Evolutionary conservation across 352 stramenopile genomes (phyloP), one percentile per base, ranked within the genome.

Genomic region (Thraustochytrium striatum): DNA sequence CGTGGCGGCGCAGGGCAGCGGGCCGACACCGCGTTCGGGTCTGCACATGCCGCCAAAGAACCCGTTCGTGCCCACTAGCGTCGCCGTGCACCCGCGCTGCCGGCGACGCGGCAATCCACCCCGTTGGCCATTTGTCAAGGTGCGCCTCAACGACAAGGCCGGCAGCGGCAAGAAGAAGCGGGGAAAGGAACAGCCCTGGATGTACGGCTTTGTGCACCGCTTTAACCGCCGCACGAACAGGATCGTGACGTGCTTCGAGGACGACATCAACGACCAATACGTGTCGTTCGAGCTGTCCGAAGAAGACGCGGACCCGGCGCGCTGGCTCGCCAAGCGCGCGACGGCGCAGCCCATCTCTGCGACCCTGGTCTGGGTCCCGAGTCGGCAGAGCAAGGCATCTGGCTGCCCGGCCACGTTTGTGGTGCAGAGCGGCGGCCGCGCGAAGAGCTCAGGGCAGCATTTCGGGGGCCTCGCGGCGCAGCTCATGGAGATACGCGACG

Each of bases 161-260:
- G 41, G n/a, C n/a, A n/a, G n/a, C n/a, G n/a, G n/a, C n/a, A n/a
- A n/a, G n/a, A n/a, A n/a, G n/a, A n/a, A n/a, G n/a, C n/a, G n/a
- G n/a, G n/a, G n/a, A n/a, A n/a, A n/a, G n/a, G n/a, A n/a, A n/a
- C n/a, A n/a, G n/a, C n/a, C n/a, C 32, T 75, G 65, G 65, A 38
- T 38, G 39, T 75, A 75, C 25, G 65, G 65, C 30, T 75, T 75
- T 72, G 65, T 75, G 43, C 65, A 75, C 30, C 7, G 52, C 25
- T 72, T 75, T 0, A 16, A 75, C 30, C 30, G 5, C 16, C 3
- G 7, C 5, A 72, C 2, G 8, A 7, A 28, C n/a, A 16, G 32
- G 28, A 35, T 75, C 28, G 52, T 47, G 35, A 43, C 68, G 16
- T 39, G 41, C 44, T 30, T 75, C 13, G 65, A 75, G 50, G 65